These are phyloP conservation scores for Boletellus ananas DNA, from an alignment of 768 basidiomycete genomes.

Conservation along the genomic window DNA sequence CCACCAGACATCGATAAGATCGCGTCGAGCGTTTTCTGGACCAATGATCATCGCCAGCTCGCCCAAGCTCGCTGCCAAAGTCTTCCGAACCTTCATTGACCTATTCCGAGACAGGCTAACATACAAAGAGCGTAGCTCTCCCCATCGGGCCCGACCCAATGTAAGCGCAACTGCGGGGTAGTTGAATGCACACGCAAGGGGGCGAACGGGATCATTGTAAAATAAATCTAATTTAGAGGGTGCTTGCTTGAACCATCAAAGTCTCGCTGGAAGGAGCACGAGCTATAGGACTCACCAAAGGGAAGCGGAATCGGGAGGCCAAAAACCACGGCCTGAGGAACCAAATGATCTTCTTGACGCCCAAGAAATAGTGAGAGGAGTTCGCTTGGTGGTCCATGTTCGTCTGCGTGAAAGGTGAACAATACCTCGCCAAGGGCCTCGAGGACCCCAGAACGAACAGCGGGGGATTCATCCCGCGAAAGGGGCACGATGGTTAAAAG, in stretches of 20 bases:
- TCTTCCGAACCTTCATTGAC: conserved; percentile 63
- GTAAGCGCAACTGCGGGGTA: conserved; percentile 88
- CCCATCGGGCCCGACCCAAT: conserved; percentile 74
- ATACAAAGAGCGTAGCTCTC: conserved; percentile 65
- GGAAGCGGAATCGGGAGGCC: conserved; percentile 6
- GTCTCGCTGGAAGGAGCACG: background rate
- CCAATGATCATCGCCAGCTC: conserved; percentile 87
- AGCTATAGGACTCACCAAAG: conserved; percentile 16
- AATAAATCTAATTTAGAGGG: conserved; percentile 39
- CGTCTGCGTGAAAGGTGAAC: conserved; percentile 68
- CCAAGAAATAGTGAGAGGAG: conserved; percentile 78
- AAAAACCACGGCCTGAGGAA: conserved; percentile 27
- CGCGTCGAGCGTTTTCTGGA: conserved; percentile 55
- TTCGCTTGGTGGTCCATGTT: conserved; percentile 64
- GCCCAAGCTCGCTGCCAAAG: conserved; percentile 84
- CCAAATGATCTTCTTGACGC: conserved; percentile 38
- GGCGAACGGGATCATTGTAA: conserved; percentile 64
- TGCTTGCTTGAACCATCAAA: conserved; percentile 16
- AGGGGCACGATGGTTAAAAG: conserved; percentile 62
- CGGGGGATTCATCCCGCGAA: conserved; percentile 55
- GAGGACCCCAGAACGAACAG: conserved; percentile 75
- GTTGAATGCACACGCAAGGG: conserved; percentile 83
- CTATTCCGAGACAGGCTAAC: conserved; percentile 57
- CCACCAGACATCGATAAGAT: conserved; percentile 73
- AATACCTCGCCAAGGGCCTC: conserved; percentile 90